These are phyloP conservation scores for Fusarium humuli DNA, from an alignment of 2,329 filamentous ascomycete species.

Conservation along the genomic window DNA sequence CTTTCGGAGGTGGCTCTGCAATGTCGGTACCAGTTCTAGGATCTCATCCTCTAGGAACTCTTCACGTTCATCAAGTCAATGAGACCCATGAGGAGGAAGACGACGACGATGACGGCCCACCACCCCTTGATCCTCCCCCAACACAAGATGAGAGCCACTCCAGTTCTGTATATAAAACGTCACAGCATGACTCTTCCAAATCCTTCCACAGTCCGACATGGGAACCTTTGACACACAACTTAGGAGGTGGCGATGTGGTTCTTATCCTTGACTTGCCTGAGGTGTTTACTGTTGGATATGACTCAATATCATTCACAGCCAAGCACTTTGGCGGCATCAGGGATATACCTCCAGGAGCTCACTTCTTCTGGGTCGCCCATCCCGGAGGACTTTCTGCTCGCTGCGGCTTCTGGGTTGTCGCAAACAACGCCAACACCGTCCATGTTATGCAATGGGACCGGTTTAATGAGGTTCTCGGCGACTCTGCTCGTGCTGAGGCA, in stretches of 20 bases:
- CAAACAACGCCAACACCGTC: constrained; percentile 50
- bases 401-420: constrained; percentile 68
- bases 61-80: constrained; percentile 54
- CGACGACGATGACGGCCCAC: constrained; percentile 46
- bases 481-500: constrained; percentile 60
- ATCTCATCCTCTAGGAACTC: constrained; percentile 56
- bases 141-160: not conserved
- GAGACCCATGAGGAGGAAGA: constrained; percentile 35
- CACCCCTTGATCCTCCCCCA: constrained; percentile 46
- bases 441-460: constrained; percentile 67
- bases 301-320: constrained; percentile 61
- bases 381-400: constrained; percentile 61
- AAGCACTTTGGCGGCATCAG: constrained; percentile 65
- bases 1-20: constrained; percentile 45
- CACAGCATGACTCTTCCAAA: constrained; percentile 8
- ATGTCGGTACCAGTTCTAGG: constrained; percentile 55
- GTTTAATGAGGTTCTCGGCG: constrained; percentile 65
- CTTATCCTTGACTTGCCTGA: constrained; percentile 64
- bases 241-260: constrained; percentile 62
- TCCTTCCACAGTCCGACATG: constrained; percentile 7
- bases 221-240: constrained; percentile 43
- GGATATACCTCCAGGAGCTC: constrained; percentile 65
- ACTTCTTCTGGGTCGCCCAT: constrained; percentile 70
- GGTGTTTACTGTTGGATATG: constrained; percentile 65
- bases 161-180: not conserved